A percentile compares a stretch with the other conserved stretches of the same genome.
Conservation (phyloP, 78 protist species). For the Monosiga brevicollis region DNA sequence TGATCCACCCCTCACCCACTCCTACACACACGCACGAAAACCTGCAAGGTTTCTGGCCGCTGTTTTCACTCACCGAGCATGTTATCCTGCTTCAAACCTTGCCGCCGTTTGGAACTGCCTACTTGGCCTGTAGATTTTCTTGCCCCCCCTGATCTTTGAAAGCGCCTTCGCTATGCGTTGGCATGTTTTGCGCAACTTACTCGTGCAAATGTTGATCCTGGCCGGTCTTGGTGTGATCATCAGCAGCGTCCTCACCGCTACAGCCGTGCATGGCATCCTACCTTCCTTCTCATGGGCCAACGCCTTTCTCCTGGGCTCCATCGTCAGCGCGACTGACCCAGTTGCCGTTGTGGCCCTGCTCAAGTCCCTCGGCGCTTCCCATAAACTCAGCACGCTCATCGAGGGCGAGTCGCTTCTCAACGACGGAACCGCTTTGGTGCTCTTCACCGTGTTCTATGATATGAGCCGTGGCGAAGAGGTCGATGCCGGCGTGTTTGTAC, state of each 20-base stretch:
- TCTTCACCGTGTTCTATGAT: slow-evolving; percentile 16
- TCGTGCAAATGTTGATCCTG: not conserved
- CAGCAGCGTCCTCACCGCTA: slow-evolving; percentile 8
- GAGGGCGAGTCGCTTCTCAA: slow-evolving; percentile 66
- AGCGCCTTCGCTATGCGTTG: slow-evolving; percentile 18
- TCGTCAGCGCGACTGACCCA: slow-evolving; percentile 66
- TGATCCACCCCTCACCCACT: not conserved
- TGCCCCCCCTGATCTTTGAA: slow-evolving; percentile 55
- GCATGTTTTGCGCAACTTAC: slow-evolving; percentile 7
- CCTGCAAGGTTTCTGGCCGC: not conserved
- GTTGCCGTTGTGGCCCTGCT: slow-evolving; percentile 69
- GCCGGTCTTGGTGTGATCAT: slow-evolving; percentile 24
- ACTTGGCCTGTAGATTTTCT: slow-evolving; percentile 2
- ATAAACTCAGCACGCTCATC: slow-evolving; percentile 28
- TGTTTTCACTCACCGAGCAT: not conserved
- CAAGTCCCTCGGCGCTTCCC: slow-evolving; percentile 45
- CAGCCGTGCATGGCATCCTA: not conserved
- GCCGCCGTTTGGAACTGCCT: not conserved
- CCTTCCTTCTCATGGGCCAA: not conserved
- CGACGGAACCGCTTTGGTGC: slow-evolving; percentile 62
- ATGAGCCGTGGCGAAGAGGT: slow-evolving; percentile 6
- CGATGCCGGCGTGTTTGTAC: not conserved
- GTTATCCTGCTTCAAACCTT: not conserved
- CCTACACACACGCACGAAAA: not conserved
- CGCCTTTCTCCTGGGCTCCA: slow-evolving; percentile 22